Evolutionary conservation across 305 asterid genomes (phyloP), one percentile per base, ranked within the genome.

Genomic region (Fraxinus nigra): DNA sequence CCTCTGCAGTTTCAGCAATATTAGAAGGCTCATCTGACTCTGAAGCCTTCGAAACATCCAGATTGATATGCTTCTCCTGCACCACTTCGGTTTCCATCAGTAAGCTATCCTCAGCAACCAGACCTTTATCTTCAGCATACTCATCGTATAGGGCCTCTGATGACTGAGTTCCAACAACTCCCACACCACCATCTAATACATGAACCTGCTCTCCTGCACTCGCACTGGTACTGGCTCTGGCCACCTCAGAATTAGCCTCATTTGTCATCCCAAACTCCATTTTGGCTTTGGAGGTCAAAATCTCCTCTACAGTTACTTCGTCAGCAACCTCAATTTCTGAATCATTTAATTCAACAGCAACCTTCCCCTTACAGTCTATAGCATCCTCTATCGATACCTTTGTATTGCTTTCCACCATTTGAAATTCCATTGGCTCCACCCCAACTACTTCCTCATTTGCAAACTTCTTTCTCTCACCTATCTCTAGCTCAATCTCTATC

Each of bases 181-280:
- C 80, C 28, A 43, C 40, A 75, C 20, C 80, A 74, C 72, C 85
- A 30, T 73, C 79, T 34, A 81, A 79, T 22, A 80, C 87, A 30
- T 46, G 72, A 75, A 67, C 81, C 84, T 87, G 85, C 77, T 87
- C 87, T 33, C 75, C 81, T 63, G 84, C 87, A 40, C 81, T 37
- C 22, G 8, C 87, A 80, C 83, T 43, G 61, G 61, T 56, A 54
- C 11, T 54, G 11, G 67, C 67, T 56, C 20, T 56, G 24, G 48
- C 85, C 37, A 46, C 76, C 82, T 4, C 54, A n/a, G 81, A 81
- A 43, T 77, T 83, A 22, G 81, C 81, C 63, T 79, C 88, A 26
- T 63, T 67, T 24, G 26, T 84, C 54, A 65, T 79, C 83, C 78
- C 87, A 56, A 43, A 81, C 38, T 83, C 84, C 33, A 33, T 77